A percentile compares a stretch with the other conserved stretches of the same genome.
phyloP scores from a whole-genome alignment of 805 yeast genomes.

The Ogataea sp. region DNA sequence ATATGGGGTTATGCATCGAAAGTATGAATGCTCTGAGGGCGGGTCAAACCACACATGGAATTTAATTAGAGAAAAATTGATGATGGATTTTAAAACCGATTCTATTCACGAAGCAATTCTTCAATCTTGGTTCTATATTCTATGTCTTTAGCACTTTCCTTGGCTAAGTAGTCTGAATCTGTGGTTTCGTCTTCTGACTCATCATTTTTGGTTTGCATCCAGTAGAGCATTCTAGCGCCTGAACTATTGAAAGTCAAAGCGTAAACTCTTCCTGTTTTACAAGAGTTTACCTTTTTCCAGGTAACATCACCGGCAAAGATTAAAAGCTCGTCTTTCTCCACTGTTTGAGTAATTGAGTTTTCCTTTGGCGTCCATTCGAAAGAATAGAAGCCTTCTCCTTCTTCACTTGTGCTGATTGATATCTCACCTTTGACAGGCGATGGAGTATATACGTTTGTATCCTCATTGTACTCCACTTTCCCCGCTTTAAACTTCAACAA shows the following conservation, averaged over 20 bases:
- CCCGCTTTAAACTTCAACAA: conserved; percentile 67
- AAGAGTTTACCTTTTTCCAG: conserved; percentile 61
- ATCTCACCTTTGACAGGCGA: conserved; percentile 60
- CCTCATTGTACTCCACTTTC: conserved; percentile 55
- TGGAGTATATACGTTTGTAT: conserved; percentile 60
- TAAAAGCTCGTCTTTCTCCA: conserved; percentile 53
- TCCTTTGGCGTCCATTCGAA: conserved; percentile 70
- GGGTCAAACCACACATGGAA: too few relatives aligned
- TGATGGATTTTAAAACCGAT: too few relatives aligned
- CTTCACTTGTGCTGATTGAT: conserved; percentile 50
- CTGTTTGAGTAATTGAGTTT: conserved; percentile 30
- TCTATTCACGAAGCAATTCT: conserved; percentile 29
- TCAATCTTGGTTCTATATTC: conserved; percentile 39
- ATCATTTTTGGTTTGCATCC: conserved; percentile 71
- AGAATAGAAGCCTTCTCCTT: conserved; percentile 64
- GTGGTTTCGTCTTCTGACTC: conserved; percentile 42
- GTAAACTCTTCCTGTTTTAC: conserved; percentile 69
- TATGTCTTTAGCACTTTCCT: conserved; percentile 52
- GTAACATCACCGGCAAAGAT: conserved; percentile 82
- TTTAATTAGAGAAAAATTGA: too few relatives aligned
- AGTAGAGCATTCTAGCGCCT: conserved; percentile 41
- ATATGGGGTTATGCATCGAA: too few relatives aligned
- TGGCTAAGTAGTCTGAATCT: conserved; percentile 21
- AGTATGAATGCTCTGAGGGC: too few relatives aligned
- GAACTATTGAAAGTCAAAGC: conserved; percentile 27